Percentiles rank a stretch among this genome's conserved stretches.
Conservation (phyloP, 495 filamentous ascomycete genomes). For the Beverwykella pulmonaria region DNA sequence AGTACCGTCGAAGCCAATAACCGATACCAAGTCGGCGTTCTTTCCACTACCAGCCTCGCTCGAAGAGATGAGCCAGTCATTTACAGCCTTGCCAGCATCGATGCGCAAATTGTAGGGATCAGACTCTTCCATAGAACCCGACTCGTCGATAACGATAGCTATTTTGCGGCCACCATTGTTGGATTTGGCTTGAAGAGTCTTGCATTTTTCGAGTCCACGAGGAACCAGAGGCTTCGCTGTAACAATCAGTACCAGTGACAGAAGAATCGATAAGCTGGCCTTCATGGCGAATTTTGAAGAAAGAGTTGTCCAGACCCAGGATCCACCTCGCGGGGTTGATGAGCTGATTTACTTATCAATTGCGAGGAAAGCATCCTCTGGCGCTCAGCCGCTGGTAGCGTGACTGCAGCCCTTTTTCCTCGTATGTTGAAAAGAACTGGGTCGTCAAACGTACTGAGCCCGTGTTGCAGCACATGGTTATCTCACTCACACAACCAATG, state of each 20-base stretch:
- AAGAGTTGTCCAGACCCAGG: neutral
- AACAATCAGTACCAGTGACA: constrained; percentile 9
- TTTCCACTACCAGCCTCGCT: constrained; percentile 19
- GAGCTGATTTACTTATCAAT: too few species aligned
- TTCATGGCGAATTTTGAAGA: constrained; percentile 13
- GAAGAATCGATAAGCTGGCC: neutral
- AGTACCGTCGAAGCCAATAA: constrained; percentile 33
- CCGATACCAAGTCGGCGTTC: constrained; percentile 35
- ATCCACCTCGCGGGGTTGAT: neutral
- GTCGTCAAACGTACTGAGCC: too few species aligned
- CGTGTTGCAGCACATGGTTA: neutral
- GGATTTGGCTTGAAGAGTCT: constrained; percentile 12
- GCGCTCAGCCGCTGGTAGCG: too few species aligned
- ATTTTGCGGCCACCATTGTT: constrained; percentile 37
- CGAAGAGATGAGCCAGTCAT: constrained; percentile 30
- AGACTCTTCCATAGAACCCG: constrained; percentile 27
- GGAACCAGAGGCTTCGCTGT: constrained; percentile 9
- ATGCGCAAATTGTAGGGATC: constrained; percentile 34
- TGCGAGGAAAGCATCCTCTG: too few species aligned
- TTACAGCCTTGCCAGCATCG: constrained; percentile 21
- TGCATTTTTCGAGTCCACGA: constrained; percentile 21
- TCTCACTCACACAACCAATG: too few species aligned
- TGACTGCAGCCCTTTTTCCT: too few species aligned
- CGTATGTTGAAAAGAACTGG: too few species aligned
- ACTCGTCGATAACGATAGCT: constrained; percentile 33